Base-by-base conservation (phyloP, 1,284 basidiomycete genomes). In the Clitocybe nebularis region DNA sequence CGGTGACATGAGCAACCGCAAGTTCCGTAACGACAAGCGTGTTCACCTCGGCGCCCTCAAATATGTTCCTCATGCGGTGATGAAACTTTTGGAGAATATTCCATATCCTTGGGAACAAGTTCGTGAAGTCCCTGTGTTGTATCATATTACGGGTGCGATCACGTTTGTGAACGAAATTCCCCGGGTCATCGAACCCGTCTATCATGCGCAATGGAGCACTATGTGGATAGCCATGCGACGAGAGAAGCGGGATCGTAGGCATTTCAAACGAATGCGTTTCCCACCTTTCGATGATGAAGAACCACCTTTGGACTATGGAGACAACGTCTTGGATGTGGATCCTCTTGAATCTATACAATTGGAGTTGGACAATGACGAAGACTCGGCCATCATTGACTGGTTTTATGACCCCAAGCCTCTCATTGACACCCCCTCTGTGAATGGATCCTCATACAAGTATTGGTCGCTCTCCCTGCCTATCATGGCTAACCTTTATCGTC, bases 211-310 rank as follows among this genome's bases (percentile, higher is more conserved):
- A 60, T 99, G 96, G 96, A 94, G 93, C 57, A 90, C 92, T 3
- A 99, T 99, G 96, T 99, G 96, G 96, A 75, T 99, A 26, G 95
- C 96, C 14, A 99, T 99, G 96, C 80, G 96, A 53, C 75, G 96
- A 53, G 96, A 99, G 71, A 99, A 99, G 75, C 84, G 96, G 46
- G 96, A 99, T 64, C 89, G 96, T 60, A 77, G 96, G 41, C 96
- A 99, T 64, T 99, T 99, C 73, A 99, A 99, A 73, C 91, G 96
- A 40, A 99, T 99, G 94, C 85, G 96, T n/a, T 99, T 99, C 72
- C 96, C 96, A 25, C 96, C 96, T 0, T 99, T 99, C 59, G 96
- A 99, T 58, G 96, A 99, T 59, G 96, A 99, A 68, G 96, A 99
- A 62, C 96, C 93, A 9, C 93, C 94, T 8, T 79, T 96, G 62